Base-by-base conservation (phyloP, 768 basidiomycete genomes). In the Pulveroboletus sp. region DNA sequence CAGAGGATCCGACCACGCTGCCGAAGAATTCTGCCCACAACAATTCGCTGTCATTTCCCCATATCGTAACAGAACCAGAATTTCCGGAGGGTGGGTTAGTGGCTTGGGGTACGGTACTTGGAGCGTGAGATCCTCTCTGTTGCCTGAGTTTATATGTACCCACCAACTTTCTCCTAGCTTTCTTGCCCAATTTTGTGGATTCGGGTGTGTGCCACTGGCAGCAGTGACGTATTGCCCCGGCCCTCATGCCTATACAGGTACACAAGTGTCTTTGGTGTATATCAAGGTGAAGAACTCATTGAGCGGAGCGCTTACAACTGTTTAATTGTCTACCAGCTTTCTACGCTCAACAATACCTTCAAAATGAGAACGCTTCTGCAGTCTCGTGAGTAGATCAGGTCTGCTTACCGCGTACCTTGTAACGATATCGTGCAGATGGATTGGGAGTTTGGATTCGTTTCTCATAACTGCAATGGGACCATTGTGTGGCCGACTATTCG, bases 31-130 rank as follows among this genome's bases (percentile, higher is more conserved):
- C 40, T 16, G 13, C 9, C 2, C 43, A 36, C 9, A 7, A 50
- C 19, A 4, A 5, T 4, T 12, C 16, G 19, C 2, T 2, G 31
- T 32, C 40, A 8, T 43, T 33, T 31, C 11, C 31, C 5, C 20
- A 34, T n/a, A 9, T 24, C 2, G 1, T 10, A 6, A 11, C 23
- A 8, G 46, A 51, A 24, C 21, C 36, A 9, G 55, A 47, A 4
- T 29, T 47, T 6, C 49, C 56, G 6, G 59, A 58, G 13, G 51
- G 45, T 50, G 58, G 65, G 21, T 11, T 51, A n/a, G 59, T 19
- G 10, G 63, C 56, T 6, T 61, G 58, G 61, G 61, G 61, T 37
- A 55, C 64, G 2, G 63, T 58, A 10, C 40, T 55, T 2, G 64
- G 64, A 52, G 52, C 44, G 61, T 66, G 53, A 54, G 59, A 39